Conservation (phyloP, 2,329 filamentous ascomycete species). For the Graphilbum ipis-grandicollis region DNA sequence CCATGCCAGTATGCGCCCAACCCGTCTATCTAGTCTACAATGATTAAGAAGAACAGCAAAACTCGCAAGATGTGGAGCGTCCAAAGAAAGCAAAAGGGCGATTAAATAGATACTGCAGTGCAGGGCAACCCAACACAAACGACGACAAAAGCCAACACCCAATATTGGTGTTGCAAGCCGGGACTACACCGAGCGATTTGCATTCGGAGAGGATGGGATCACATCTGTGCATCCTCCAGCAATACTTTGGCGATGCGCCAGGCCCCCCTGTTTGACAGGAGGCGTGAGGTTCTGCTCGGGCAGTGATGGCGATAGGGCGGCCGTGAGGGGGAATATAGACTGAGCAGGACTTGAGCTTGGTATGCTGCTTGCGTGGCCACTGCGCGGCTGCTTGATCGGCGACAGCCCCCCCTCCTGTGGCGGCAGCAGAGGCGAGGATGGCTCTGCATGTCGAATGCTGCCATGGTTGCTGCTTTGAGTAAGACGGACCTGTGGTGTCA, state of each 20-base stretch:
- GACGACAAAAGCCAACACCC: too few species aligned
- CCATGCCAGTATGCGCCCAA: too few species aligned
- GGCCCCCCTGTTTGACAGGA: slow-evolving; percentile 34
- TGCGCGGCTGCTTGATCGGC: slow-evolving; percentile 33
- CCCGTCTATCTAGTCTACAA: too few species aligned
- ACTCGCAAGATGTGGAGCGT: too few species aligned
- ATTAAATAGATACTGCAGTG: too few species aligned
- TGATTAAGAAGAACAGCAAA: too few species aligned
- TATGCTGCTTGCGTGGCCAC: slow-evolving; percentile 11
- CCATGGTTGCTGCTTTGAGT: not conserved
- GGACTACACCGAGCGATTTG: not conserved
- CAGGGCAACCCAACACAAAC: too few species aligned
- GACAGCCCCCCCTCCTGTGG: slow-evolving; percentile 30
- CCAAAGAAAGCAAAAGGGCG: too few species aligned
- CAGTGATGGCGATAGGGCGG: slow-evolving; percentile 39
- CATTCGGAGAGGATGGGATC: not conserved
- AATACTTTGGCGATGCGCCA: slow-evolving; percentile 11
- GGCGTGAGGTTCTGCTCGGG: slow-evolving; percentile 40
- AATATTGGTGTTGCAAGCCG: too few species aligned
- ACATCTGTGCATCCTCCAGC: not conserved
- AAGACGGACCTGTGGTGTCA: slow-evolving; percentile 15
- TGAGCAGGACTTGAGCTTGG: slow-evolving; percentile 15
- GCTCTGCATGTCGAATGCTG: not conserved
- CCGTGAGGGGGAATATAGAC: slow-evolving; percentile 37
- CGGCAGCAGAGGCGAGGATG: slow-evolving; percentile 22